Conservation (phyloP, 139 green algal genomes). For the Yamagishiella unicocca region DNA sequence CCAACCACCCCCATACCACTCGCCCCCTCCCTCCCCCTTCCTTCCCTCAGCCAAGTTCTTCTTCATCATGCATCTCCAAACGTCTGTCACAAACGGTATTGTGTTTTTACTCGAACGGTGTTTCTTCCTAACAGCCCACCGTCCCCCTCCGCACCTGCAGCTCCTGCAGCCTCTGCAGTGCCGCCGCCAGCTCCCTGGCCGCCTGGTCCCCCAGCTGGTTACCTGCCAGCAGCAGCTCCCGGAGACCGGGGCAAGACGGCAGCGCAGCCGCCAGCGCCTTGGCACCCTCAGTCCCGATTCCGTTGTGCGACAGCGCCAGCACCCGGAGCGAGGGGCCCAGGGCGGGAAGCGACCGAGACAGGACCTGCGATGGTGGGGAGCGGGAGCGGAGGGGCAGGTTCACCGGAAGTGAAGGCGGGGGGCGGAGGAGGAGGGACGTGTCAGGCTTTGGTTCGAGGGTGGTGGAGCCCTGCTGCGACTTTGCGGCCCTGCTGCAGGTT, state of each 20-base stretch:
- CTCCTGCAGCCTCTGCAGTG: not conserved
- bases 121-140: too few relatives aligned
- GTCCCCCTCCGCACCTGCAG: constrained; percentile 30
- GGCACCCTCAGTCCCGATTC: constrained; percentile 45
- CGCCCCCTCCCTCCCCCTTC: not conserved
- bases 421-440: not conserved
- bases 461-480: too few relatives aligned
- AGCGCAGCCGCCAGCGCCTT: constrained; percentile 54
- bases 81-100: too few relatives aligned
- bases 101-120: too few relatives aligned
- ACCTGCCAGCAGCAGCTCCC: constrained; percentile 49
- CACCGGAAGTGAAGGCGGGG: not conserved
- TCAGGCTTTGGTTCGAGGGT: not conserved
- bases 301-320: constrained; percentile 52
- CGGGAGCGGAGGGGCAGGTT: not conserved
- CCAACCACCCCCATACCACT: not conserved
- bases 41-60: not conserved
- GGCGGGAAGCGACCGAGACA: not conserved
- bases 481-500: too few relatives aligned
- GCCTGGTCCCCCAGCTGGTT: constrained; percentile 54
- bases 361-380: not conserved
- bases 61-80: too few relatives aligned
- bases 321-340: constrained; percentile 23
- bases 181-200: constrained; percentile 4
- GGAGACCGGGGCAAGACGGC: not conserved